Percentiles rank a stretch among this genome's conserved stretches.
Conservation (phyloP, 192 early-diverging fungal species). For the Backusella westeae region DNA sequence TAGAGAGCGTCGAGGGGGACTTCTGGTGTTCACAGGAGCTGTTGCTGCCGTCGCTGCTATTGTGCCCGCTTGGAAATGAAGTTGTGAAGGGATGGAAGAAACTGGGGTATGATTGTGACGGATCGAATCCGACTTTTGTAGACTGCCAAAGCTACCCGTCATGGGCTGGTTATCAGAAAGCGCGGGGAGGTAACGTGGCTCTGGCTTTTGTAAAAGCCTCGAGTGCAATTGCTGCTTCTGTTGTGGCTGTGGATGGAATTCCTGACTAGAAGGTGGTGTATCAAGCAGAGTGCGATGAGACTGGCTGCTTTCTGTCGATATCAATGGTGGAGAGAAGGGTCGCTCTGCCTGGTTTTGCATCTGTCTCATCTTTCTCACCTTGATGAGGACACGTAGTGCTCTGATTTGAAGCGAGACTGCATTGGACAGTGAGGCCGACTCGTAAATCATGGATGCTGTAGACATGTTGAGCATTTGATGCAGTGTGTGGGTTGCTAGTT, state of each 20-base stretch:
- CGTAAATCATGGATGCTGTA: conserved; percentile 65
- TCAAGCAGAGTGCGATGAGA: background rate
- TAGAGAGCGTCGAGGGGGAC: background rate
- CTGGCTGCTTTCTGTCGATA: background rate
- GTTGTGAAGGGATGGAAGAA: background rate
- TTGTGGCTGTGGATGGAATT: conserved; percentile 18
- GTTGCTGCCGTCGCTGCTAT: background rate
- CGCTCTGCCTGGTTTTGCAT: background rate
- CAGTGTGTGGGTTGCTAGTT: conserved; percentile 53
- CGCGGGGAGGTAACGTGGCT: background rate
- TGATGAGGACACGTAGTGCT: conserved; percentile 51
- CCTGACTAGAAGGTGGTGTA: background rate
- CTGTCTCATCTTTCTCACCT: conserved; percentile 51
- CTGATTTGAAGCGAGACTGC: conserved; percentile 62
- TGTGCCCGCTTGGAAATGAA: background rate
- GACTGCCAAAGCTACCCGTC: background rate
- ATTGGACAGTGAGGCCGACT: conserved; percentile 61
- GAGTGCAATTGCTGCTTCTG: conserved; percentile 34
- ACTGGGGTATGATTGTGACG: background rate
- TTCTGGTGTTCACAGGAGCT: background rate
- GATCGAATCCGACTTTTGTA: background rate
- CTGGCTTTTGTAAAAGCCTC: background rate
- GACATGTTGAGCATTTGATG: conserved; percentile 59
- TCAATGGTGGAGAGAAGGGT: background rate
- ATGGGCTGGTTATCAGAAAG: background rate